Base-by-base conservation (phyloP, 2,329 filamentous ascomycete species). In the Nannizzia gypsea region DNA sequence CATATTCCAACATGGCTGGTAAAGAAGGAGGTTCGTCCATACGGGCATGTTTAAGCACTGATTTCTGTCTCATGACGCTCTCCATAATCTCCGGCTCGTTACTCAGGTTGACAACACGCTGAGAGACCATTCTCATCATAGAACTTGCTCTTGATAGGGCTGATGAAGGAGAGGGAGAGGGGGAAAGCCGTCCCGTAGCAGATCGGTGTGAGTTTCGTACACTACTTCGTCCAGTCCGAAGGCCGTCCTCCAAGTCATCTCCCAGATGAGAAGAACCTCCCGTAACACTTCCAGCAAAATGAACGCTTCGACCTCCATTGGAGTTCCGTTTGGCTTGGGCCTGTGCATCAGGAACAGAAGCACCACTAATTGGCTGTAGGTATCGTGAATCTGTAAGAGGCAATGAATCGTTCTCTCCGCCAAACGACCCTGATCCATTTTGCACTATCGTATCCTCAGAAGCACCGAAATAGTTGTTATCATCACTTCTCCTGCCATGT, bases 71-170 rank as follows among this genome's bases (percentile, higher is more conserved):
- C 24, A 85, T 80, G 57, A 83, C 84, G 63, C 87, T 84, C 70
- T 96, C 90, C 15, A 91, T 79, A 20, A 89, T 77, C 66, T 96
- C 89, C 3, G 86, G 87, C 68, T 97, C 93, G 70, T 95, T 95
- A 74, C 90, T 96, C 67, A 99, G 83, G 69, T 97, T 97, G 69
- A 99, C 93, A 60, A 99, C 91, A 77, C 93, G 89, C 76, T 96
- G 91, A 34, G 95, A 97, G 84, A 99, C 95, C 65, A 84, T 84
- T 64, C 87, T 83, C 73, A 91, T 83, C 66, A 90, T 89, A 6
- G 87, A 89, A 50, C 87, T 83, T 62, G 88, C 87, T 66, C 84
- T 80, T 24, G 81, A 82, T 58, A 91, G 72, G 17, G 87, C 86
- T 26, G 73, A 74, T 9, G 83, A 80, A 6, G 81, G 80, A 17